Evolutionary conservation across 2,329 filamentous ascomycete genomes (phyloP), one percentile per base, ranked within the genome.

Genomic region (Xylogone sp.): DNA sequence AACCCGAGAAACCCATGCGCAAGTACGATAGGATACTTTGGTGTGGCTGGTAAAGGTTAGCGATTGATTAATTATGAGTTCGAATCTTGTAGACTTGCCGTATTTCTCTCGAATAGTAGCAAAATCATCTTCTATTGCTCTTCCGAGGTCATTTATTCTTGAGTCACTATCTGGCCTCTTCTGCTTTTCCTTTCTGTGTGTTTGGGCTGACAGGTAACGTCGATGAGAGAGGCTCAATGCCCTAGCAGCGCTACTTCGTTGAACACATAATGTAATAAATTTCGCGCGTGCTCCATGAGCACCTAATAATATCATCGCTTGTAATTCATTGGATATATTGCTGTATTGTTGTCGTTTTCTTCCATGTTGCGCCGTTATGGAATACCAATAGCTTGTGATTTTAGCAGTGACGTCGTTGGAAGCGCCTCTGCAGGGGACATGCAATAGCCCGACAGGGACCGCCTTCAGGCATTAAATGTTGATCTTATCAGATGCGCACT

Each of bases 1-100:
- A 86, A 87, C 59, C 83, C 83, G 48, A 86, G 70, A 46, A 87
- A 72, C 51, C 83, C 83, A 61, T 86, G 83, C 48, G 83, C 82
- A 29, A 87, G 77, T 49, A 86, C 81, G 50, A 87, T 78, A 43
- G 83, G 81, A 57, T 84, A 62, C 59, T 78, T 79, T 2, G 83
- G 82, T 3, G 78, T 77, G 39, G 57, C 69, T 71, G 48, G n/a
- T 16, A n/a, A 9, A 3, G 18, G 47, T 55, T n/a, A 53, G 49
- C 49, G 42, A 27, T 21, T 16, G 16, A 18, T 27, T 18, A 22
- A 45, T 44, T 20, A 42, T 31, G 21, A 18, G 18, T 39, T 39
- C 8, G 13, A 16, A 18, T 16, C 6, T 39, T 16, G 18, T 18
- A 6, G 0, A 52, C 61, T 21, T 64, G 81, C 81, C 69, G 65